Conservation (phyloP, 1,284 basidiomycete species). For the Psilocybe mexicana region DNA sequence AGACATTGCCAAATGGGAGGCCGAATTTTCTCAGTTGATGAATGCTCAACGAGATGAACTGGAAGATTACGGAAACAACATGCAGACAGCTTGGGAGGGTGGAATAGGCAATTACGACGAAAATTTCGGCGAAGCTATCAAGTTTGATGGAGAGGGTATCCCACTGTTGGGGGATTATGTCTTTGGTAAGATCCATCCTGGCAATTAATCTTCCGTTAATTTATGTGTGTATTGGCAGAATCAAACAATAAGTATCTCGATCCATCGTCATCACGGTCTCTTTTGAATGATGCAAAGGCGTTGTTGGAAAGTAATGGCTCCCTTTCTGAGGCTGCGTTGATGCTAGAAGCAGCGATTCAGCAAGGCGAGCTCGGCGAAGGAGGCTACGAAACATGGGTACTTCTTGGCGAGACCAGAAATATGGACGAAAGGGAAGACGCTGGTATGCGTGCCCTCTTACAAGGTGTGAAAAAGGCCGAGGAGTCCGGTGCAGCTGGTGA, state of each 20-base stretch:
- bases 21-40: slow-evolving; percentile 84
- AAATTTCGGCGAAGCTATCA: slow-evolving; percentile 38
- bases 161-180: slow-evolving; percentile 69
- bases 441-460: slow-evolving; percentile 72
- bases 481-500: slow-evolving; percentile 64
- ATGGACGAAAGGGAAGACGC: slow-evolving; percentile 94
- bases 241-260: slow-evolving; percentile 71
- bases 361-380: slow-evolving; percentile 75
- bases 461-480: slow-evolving; percentile 68
- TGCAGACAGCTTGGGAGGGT: slow-evolving; percentile 66
- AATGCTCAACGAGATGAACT: slow-evolving; percentile 62
- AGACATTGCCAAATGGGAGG: slow-evolving; percentile 85
- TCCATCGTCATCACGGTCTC: slow-evolving; percentile 51
- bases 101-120: slow-evolving; percentile 47
- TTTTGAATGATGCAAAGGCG: slow-evolving; percentile 69
- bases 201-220: background rate
- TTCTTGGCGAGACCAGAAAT: slow-evolving; percentile 90
- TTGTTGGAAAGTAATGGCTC: slow-evolving; percentile 81
- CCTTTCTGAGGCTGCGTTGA: slow-evolving; percentile 79
- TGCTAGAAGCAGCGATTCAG: slow-evolving; percentile 89
- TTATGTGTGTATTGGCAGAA: slow-evolving; percentile 21
- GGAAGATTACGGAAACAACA: slow-evolving; percentile 59
- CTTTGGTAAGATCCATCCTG: slow-evolving; percentile 62
- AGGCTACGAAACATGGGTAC: slow-evolving; percentile 90
- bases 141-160: slow-evolving; percentile 72